Percentiles rank a stretch among this genome's conserved stretches.
Evolutionary conservation across 805 yeast species (phyloP).

Genomic region (Candida loeiensis): DNA sequence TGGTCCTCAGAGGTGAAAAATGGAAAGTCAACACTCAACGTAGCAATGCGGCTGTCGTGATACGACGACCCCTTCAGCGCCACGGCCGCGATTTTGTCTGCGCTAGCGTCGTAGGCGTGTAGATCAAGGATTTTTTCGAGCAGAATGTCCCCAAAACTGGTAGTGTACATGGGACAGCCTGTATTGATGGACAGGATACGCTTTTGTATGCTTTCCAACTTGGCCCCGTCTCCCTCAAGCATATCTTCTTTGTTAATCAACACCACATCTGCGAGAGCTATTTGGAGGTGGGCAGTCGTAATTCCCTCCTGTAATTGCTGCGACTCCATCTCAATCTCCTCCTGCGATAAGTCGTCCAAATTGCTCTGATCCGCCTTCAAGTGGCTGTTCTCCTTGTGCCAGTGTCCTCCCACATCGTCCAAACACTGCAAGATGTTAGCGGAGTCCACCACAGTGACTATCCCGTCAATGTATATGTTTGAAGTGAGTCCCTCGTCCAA

Average conservation of each 20-base stretch:
- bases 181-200: slow-evolving; percentile 58
- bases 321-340: slow-evolving; percentile 27
- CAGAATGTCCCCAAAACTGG: slow-evolving; percentile 74
- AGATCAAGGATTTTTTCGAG: slow-evolving; percentile 66
- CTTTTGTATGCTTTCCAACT: slow-evolving; percentile 27
- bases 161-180: slow-evolving; percentile 61
- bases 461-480: slow-evolving; percentile 85
- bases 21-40: slow-evolving; percentile 42
- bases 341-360: slow-evolving; percentile 20
- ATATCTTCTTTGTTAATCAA: slow-evolving; percentile 76
- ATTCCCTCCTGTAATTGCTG: slow-evolving; percentile 40
- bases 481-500: slow-evolving; percentile 84
- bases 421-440: slow-evolving; percentile 63
- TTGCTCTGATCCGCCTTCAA: slow-evolving; percentile 17
- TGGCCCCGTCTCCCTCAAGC: slow-evolving; percentile 21
- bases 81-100: slow-evolving; percentile 15
- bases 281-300: slow-evolving; percentile 84
- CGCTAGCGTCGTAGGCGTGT: slow-evolving; percentile 62
- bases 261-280: slow-evolving; percentile 84
- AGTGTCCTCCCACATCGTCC: slow-evolving; percentile 69
- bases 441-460: slow-evolving; percentile 80
- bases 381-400: slow-evolving; percentile 48
- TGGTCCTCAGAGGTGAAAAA: slow-evolving; percentile 34
- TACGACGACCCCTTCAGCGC: slow-evolving; percentile 14
- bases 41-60: slow-evolving; percentile 39